A percentile compares a stretch with the other conserved stretches of the same genome.
These are phyloP conservation scores for Cladorrhinum sp. DNA, from an alignment of 2,329 filamentous ascomycete genomes.

Conservation along the genomic window DNA sequence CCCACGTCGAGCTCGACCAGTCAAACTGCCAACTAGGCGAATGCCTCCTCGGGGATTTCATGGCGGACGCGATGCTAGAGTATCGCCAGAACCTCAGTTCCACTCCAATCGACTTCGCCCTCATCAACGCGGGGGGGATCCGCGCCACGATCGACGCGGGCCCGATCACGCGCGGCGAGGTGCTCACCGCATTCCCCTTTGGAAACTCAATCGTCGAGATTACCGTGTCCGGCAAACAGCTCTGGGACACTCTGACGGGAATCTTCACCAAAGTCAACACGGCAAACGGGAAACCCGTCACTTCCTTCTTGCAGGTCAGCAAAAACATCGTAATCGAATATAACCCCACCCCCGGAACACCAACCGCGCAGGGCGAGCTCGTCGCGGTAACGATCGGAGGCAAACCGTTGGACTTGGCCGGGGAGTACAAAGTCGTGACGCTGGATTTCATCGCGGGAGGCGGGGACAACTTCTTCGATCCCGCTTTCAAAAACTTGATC, in stretches of 20 bases:
- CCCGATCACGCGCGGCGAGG: conserved; percentile 59
- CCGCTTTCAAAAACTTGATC: conserved; percentile 34
- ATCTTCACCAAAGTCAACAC: conserved; percentile 54
- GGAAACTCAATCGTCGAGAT: conserved; percentile 62
- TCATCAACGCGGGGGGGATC: conserved; percentile 63
- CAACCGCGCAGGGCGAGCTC: conserved; percentile 44
- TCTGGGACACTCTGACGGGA: conserved; percentile 59
- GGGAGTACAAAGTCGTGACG: conserved; percentile 56
- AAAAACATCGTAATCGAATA: conserved; percentile 55
- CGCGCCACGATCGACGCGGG: conserved; percentile 61
- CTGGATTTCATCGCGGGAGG: conserved; percentile 61
- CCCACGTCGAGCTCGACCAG: conserved; percentile 57
- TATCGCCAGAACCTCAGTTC: conserved; percentile 52
- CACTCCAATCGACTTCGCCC: conserved; percentile 49
- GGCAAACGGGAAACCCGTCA: conserved; percentile 50
- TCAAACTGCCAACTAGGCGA: conserved; percentile 55
- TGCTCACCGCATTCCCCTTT: conserved; percentile 64
- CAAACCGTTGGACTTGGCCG: conserved; percentile 42
- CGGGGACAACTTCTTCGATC: conserved; percentile 56
- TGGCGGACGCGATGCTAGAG: conserved; percentile 58
- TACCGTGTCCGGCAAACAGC: conserved; percentile 47
- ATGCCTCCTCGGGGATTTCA: conserved; percentile 55
- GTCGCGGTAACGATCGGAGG: conserved; percentile 51
- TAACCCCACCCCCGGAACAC: conserved; percentile 41
- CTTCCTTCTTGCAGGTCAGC: conserved; percentile 60